A percentile compares a stretch with the other conserved stretches of the same genome.
Conservation (phyloP, 2,329 filamentous ascomycete genomes). For the Ophiostoma himal-ulmi region DNA sequence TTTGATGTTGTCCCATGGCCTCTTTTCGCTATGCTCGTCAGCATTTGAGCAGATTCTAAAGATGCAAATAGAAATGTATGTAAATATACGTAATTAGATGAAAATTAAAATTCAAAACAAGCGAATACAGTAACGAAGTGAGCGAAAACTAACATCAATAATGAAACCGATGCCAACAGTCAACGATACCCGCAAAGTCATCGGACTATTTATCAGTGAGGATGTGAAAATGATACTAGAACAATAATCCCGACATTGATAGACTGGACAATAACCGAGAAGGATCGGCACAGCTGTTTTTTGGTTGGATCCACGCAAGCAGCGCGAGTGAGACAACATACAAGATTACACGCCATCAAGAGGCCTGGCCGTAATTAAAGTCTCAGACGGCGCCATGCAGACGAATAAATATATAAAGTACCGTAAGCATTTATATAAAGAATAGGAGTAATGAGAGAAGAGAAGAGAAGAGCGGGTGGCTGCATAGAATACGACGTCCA, state of each 20-base stretch:
- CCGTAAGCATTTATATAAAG: neutral
- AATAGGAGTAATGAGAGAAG: neutral
- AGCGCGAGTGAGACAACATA: neutral
- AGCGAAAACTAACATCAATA: no score
- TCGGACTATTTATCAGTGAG: no score
- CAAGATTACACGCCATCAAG: conserved; percentile 2
- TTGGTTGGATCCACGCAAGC: conserved; percentile 16
- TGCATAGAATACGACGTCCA: neutral
- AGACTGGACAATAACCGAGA: neutral
- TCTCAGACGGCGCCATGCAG: neutral
- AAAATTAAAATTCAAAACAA: no score
- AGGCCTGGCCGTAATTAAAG: conserved; percentile 5
- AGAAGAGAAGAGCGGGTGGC: neutral
- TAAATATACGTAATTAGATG: no score
- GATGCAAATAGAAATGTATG: no score
- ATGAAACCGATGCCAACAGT: no score
- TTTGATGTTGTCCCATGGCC: no score
- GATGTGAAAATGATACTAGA: neutral
- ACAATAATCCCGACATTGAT: neutral
- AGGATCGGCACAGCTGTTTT: conserved; percentile 7
- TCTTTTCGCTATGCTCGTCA: neutral
- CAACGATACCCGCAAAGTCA: no score
- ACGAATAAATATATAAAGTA: neutral
- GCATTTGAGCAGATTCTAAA: no score
- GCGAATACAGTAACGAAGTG: no score